Evolutionary conservation across 2,329 filamentous ascomycete species (phyloP), one percentile per base, ranked within the genome.

Genomic region (Gyromitra esculenta): DNA sequence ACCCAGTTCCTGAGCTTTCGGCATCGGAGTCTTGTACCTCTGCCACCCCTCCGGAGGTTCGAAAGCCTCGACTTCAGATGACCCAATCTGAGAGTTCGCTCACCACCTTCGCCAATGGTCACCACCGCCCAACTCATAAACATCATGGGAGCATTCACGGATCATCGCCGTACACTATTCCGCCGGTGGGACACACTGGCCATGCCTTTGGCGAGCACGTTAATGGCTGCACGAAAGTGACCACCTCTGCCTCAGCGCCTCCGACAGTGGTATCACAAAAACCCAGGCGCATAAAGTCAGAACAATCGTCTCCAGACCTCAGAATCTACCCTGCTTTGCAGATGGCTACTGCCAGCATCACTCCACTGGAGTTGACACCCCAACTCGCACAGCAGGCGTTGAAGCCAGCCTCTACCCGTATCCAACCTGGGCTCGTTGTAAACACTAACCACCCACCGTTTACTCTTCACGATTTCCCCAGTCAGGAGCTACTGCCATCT

Each of bases 111-210:
- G 86, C 89, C 79, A 87, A 90, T 80, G 89, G 89, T 65, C 88
- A 90, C 80, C 89, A 89, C 84, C 90, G 89, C 81, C 87, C 89
- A 15, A 84, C 86, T 11, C 86, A 88, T 81, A 90, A 89, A 84
- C 88, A 88, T 82, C 86, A 87, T 80, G 88, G 88, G 79, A 86
- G 87, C 41, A 86, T 88, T 39, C 88, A 90, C 79, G 90, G 90
- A 82, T 87, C 86, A 79, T 88, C 88, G 41, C 89, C 89, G 21
- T 91, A 91, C 79, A 86, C 87, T 75, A 85, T 90, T 54, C 87
- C 85, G 81, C 86, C 88, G 73, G 87, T 87, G 78, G 79, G 79
- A 43, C 88, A 89, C 83, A 88, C 88, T 21, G 85, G 88, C 78
- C 86, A 88, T 82, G 85, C 88, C 83, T 79, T 79, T 77, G 78